Evolutionary conservation across 768 basidiomycete genomes (phyloP), one percentile per base, ranked within the genome.

Genomic region (Megacollybia marginata): DNA sequence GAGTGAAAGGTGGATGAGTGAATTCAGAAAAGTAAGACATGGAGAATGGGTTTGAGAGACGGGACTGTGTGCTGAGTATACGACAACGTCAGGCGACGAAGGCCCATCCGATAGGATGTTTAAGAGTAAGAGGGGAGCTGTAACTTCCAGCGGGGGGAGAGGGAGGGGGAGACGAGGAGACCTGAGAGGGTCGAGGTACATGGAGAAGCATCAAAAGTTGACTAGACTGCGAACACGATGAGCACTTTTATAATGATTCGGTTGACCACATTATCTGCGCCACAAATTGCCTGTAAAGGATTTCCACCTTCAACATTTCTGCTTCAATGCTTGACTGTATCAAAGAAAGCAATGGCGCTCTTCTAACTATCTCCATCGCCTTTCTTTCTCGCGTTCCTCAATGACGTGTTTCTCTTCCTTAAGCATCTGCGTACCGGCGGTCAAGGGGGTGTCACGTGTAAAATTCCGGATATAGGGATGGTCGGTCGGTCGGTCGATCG

Each of bases 111-210:
- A 96, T 85, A 8, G 82, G 80, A 55, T 97, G 82, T 13, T 96
- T 82, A 65, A 98, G 95, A 0, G 95, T 86, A 15, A 99, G 74
- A n/a, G n/a, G n/a, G n/a, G n/a, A n/a, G n/a, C n/a, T n/a, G n/a
- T n/a, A n/a, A 92, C 83, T 11, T 85, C 82, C 0, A 90, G 86
- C 0, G 80, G 73, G 2, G 82, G 75, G 1, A 75, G 64, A 0
- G 80, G 86, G 18, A 98, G 73, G 57, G 84, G 85, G 18, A 86
- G n/a, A n/a, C n/a, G n/a, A n/a, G n/a, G n/a, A n/a, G n/a, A n/a
- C n/a, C n/a, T n/a, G n/a, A n/a, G n/a, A 92, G 70, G 63, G 92
- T 87, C 15, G 93, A 75, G 0, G 82, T 73, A 13, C 90, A 78
- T 0, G 91, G 89, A 38, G 67, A 72, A 9, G 71, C 73, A 75